phyloP scores from a whole-genome alignment of 2,329 filamentous ascomycete genomes.

The Hypoxylon sp. region DNA sequence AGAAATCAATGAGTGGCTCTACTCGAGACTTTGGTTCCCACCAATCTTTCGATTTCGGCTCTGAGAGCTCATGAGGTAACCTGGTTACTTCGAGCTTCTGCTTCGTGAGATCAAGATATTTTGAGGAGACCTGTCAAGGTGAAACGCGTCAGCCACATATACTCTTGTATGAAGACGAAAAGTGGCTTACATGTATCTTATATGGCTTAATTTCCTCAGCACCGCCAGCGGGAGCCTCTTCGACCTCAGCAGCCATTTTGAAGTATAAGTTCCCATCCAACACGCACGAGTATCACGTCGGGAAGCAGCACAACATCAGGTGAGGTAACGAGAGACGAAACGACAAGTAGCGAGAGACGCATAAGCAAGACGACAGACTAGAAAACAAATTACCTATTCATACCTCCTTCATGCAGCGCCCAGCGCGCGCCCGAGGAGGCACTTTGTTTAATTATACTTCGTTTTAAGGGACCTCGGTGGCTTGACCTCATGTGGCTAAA shows the following conservation, averaged over 20 bases:
- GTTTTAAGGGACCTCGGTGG: constrained; percentile 49
- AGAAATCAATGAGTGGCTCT: constrained; percentile 75
- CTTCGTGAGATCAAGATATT: constrained; percentile 74
- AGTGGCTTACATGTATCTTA: constrained; percentile 66
- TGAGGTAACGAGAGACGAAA: constrained; percentile 32
- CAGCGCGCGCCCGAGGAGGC: constrained; percentile 26
- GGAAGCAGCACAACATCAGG: constrained; percentile 30
- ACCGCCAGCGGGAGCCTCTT: constrained; percentile 46
- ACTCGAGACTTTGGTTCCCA: constrained; percentile 71
- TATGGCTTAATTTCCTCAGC: constrained; percentile 65
- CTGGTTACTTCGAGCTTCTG: constrained; percentile 76
- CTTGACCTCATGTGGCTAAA: constrained; percentile 52
- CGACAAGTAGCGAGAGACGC: constrained; percentile 30
- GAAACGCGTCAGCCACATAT: constrained; percentile 48
- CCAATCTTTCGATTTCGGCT: constrained; percentile 64
- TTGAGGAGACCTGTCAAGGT: constrained; percentile 68
- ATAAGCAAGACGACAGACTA: constrained; percentile 16
- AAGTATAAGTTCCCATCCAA: constrained; percentile 27
- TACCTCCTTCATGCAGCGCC: constrained; percentile 24
- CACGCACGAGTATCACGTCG: constrained; percentile 26
- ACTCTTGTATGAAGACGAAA: constrained; percentile 17
- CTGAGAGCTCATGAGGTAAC: constrained; percentile 69
- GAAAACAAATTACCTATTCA: constrained; percentile 33
- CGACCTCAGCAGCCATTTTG: constrained; percentile 46
- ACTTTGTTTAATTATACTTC: constrained; percentile 46